Conservation (phyloP, 2,329 filamentous ascomycete genomes). For the Diaporthe longicolla region DNA sequence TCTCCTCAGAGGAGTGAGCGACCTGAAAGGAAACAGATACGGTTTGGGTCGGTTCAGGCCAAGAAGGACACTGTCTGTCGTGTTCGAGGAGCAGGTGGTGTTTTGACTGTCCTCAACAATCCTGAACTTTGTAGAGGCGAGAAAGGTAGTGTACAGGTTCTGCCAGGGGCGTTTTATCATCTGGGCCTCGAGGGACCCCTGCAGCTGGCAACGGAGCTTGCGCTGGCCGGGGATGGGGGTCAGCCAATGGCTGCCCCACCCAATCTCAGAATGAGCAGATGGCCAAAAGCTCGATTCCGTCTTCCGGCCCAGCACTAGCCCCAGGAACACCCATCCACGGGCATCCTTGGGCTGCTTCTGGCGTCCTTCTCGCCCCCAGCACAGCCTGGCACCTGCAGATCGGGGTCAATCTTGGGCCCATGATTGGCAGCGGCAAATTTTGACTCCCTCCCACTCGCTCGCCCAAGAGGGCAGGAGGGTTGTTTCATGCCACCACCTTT, state of each 20-base stretch:
- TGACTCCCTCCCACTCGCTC: not conserved
- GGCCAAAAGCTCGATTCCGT: slow-evolving; percentile 49
- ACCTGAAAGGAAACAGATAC: not conserved
- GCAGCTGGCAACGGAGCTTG: slow-evolving; percentile 24
- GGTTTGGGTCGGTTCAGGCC: not conserved
- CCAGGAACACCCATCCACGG: slow-evolving; percentile 19
- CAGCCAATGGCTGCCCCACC: slow-evolving; percentile 40
- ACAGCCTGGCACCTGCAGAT: slow-evolving; percentile 34
- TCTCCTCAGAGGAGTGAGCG: slow-evolving; percentile 31
- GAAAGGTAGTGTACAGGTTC: slow-evolving; percentile 23
- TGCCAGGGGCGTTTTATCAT: slow-evolving; percentile 37
- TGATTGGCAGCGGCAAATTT: slow-evolving; percentile 38
- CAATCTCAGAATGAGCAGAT: slow-evolving; percentile 55
- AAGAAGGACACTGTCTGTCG: not conserved
- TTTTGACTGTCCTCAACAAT: slow-evolving; percentile 24
- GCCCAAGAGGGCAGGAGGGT: not conserved
- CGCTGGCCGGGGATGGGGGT: slow-evolving; percentile 11
- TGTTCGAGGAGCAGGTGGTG: not conserved
- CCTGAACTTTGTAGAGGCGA: slow-evolving; percentile 3
- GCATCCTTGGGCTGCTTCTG: not conserved
- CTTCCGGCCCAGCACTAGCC: slow-evolving; percentile 47
- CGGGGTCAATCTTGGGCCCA: slow-evolving; percentile 18
- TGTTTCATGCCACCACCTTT: slow-evolving; percentile 34
- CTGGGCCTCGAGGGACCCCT: slow-evolving; percentile 30
- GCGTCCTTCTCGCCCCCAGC: not conserved